Conservation (phyloP, 2,329 filamentous ascomycete species). For the Diplodia intermedia region DNA sequence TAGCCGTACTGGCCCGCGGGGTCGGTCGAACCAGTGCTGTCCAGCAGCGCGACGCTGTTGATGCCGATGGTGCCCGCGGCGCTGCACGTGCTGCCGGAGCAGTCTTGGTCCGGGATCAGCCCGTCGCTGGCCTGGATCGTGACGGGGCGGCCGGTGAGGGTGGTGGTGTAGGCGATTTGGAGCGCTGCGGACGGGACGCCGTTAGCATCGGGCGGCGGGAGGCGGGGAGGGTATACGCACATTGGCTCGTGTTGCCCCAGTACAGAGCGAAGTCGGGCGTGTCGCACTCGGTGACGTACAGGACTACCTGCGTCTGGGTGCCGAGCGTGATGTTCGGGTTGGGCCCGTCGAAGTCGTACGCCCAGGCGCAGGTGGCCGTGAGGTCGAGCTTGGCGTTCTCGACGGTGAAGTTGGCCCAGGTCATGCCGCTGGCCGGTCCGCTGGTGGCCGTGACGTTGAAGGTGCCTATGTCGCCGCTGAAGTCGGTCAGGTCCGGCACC, state of each 20-base stretch:
- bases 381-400: slow-evolving; percentile 8
- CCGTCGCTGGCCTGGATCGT: slow-evolving; percentile 3
- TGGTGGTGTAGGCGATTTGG: slow-evolving; percentile 19
- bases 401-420: slow-evolving; percentile 18
- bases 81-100: not conserved
- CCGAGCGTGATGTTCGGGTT: slow-evolving; percentile 20
- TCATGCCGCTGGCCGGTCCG: slow-evolving; percentile 11
- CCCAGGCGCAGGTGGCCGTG: not conserved
- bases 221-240: not conserved
- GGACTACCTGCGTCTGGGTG: slow-evolving; percentile 1
- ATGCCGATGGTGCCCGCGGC: not conserved
- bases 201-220: no score
- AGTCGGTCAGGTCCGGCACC: slow-evolving; percentile 11
- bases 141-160: slow-evolving; percentile 14
- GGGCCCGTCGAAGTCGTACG: slow-evolving; percentile 10
- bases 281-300: slow-evolving; percentile 3
- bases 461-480: slow-evolving; percentile 17
- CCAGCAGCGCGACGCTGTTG: not conserved
- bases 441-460: slow-evolving; percentile 5
- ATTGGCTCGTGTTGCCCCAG: slow-evolving; percentile 17
- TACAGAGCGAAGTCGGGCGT: slow-evolving; percentile 7
- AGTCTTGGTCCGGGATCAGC: slow-evolving; percentile 5
- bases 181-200: not conserved
- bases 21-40: slow-evolving; percentile 35
- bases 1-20: slow-evolving; percentile 12